Percentiles rank a stretch among this genome's conserved stretches.
Conservation (phyloP, 306 rosid genomes). For the Cyamopsis tetragonoloba region DNA sequence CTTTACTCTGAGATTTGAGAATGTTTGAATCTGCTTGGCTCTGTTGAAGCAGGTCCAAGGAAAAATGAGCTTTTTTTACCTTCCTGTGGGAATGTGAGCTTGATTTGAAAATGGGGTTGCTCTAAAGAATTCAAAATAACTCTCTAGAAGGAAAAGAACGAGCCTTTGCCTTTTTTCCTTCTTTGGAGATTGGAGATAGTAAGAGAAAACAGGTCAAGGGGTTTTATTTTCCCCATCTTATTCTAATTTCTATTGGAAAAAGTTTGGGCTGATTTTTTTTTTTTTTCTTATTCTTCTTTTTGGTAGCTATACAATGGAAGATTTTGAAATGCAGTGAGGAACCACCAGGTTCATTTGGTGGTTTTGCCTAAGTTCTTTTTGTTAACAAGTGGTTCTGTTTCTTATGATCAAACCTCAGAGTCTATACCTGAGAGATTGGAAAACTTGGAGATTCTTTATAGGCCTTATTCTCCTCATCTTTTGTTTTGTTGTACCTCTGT, state of each 20-base stretch:
- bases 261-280: neutral
- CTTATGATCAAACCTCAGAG: neutral
- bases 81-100: constrained; percentile 12
- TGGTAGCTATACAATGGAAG: neutral
- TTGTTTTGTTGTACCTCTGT: neutral
- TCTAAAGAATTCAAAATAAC: constrained; percentile 4
- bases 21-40: constrained; percentile 17
- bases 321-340: constrained; percentile 20
- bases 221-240: neutral
- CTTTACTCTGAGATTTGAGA: constrained; percentile 26
- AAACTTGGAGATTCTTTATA: constrained; percentile 17
- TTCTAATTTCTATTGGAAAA: neutral
- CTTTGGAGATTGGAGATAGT: neutral
- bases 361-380: neutral
- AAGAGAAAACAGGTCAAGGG: neutral
- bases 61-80: neutral
- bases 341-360: constrained; percentile 10
- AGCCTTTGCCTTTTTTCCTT: neutral
- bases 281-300: neutral
- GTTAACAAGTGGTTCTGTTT: neutral
- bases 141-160: constrained; percentile 12
- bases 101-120: constrained; percentile 31
- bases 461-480: neutral
- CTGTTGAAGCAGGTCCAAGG: neutral
- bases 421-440: constrained; percentile 11